phyloP scores from a whole-genome alignment of 2,329 filamentous ascomycete genomes.

The Aschersonia sp. region DNA sequence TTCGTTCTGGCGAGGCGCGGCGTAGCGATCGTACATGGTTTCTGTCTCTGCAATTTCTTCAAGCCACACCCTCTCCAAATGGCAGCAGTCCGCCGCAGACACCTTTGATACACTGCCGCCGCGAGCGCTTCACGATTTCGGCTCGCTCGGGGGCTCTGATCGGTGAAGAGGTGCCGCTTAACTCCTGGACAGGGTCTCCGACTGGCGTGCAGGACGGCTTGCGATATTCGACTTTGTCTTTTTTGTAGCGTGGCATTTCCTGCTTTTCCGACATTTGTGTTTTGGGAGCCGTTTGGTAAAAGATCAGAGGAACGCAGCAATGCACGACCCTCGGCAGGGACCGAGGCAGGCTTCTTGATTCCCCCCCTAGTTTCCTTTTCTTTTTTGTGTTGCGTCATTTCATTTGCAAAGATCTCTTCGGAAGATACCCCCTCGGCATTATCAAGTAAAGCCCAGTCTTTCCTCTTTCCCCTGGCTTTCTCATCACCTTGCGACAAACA shows the following conservation, averaged over 20 bases:
- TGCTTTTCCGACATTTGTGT: conserved; percentile 15
- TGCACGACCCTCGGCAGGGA: conserved; percentile 37
- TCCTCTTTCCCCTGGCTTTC: conserved; percentile 17
- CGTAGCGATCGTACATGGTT: neutral
- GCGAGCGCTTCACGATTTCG: neutral
- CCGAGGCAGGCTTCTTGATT: conserved; percentile 25
- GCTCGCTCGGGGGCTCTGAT: neutral
- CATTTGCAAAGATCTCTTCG: neutral
- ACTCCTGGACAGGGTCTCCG: conserved; percentile 25
- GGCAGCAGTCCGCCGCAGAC: too few species aligned
- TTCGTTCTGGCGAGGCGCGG: conserved; percentile 9
- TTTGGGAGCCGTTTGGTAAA: conserved; percentile 14
- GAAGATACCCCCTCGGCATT: too few species aligned
- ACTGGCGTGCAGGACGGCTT: conserved; percentile 24
- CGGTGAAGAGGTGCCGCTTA: neutral
- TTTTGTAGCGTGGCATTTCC: conserved; percentile 13
- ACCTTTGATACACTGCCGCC: too few species aligned
- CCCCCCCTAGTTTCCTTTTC: conserved; percentile 12
- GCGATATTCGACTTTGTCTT: conserved; percentile 15
- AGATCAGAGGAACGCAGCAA: conserved; percentile 50
- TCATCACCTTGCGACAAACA: conserved; percentile 17
- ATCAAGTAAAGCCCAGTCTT: neutral
- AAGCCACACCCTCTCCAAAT: too few species aligned
- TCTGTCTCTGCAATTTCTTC: neutral
- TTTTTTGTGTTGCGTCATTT: conserved; percentile 23